Base-by-base conservation (phyloP, 1,139 yeast species). In the Saccharomycopsis hybrid region DNA sequence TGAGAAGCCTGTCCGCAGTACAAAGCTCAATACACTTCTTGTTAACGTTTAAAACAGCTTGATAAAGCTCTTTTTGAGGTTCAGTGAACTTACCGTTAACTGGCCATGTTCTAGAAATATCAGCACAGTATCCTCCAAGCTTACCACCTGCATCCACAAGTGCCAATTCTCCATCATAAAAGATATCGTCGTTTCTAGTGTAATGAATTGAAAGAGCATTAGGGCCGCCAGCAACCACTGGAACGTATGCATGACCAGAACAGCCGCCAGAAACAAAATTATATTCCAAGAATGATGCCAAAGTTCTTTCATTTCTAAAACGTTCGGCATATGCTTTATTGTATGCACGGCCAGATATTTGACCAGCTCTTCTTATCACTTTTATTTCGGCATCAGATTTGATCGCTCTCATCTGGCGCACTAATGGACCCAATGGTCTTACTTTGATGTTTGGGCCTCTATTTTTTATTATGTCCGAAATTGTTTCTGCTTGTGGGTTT, bases 31-130 rank as follows among this genome's bases (percentile, higher is more conserved):
- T 88, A 61, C 96, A 86, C 50, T 76, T 70, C 62, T 84, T 85
- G 60, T 94, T 88, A 24, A 88, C 94, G 55, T 81, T 80, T 50
- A 94, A 69, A 5, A 92, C 96, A 1, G 92, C 95, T 59, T 86
- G 85, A 63, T 94, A 94, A 35, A 94, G 68, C 56, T 92, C 98
- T 44, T 73, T 74, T 65, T 94, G 98, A 1, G 96, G 80, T 3
- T 70, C 78, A 1, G 85, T 67, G 64, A 92, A 94, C 47, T 78
- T 78, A 1, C 76, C 69, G 36, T 77, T 75, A 48, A 83, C 85
- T 8, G 99, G 98, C 97, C 98, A 94, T 0, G 97, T 85, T 56
- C 98, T 74, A 1, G 97, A 89, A 45, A 94, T 92, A 65, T 94
- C 99, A 1, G 97, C 83, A 62, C 96, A 84, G 65, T 94, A 94